Percentiles rank a stretch among this genome's conserved stretches.
Conservation (phyloP, 495 filamentous ascomycete genomes). For the Xylaria palmicola region DNA sequence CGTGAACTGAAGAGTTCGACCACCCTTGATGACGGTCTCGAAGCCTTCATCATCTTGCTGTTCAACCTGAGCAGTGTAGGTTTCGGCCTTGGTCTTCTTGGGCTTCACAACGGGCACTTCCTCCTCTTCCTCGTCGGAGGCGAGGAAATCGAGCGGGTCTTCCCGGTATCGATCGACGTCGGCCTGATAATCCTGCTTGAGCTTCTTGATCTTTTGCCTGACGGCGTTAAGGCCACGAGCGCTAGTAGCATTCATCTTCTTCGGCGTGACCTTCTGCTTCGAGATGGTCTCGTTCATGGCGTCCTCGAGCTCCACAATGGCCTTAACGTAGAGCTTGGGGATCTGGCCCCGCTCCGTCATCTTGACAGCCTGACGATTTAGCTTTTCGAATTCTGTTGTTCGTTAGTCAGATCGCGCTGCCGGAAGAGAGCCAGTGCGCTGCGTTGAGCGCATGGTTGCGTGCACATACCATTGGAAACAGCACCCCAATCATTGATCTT, state of each 20-base stretch:
- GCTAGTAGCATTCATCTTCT: constrained; percentile 98
- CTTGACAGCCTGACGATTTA: constrained; percentile 86
- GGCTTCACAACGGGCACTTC: constrained; percentile 43
- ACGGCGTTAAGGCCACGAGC: constrained; percentile 92
- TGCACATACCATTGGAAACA: constrained; percentile 75
- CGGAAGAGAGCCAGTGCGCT: too few species aligned
- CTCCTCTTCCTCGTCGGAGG: constrained; percentile 74
- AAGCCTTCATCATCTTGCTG: constrained; percentile 78
- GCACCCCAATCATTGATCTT: constrained; percentile 97
- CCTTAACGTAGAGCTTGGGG: constrained; percentile 89
- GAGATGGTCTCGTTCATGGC: constrained; percentile 88
- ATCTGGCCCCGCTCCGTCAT: constrained; percentile 70
- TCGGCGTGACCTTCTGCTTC: constrained; percentile 92
- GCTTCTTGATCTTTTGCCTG: constrained; percentile 96
- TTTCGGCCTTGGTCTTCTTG: constrained; percentile 48
- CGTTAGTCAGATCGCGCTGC: neutral
- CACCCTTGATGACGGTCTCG: constrained; percentile 79
- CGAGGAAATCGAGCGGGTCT: constrained; percentile 83
- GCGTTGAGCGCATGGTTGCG: neutral
- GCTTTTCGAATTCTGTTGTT: constrained; percentile 87
- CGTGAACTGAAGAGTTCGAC: constrained; percentile 83
- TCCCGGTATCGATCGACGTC: constrained; percentile 87
- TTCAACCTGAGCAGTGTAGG: constrained; percentile 45
- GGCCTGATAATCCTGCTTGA: constrained; percentile 88
- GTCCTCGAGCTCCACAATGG: constrained; percentile 91